phyloP scores from a whole-genome alignment of 2,329 filamentous ascomycete species.

The Dryadomyces sulphureus region DNA sequence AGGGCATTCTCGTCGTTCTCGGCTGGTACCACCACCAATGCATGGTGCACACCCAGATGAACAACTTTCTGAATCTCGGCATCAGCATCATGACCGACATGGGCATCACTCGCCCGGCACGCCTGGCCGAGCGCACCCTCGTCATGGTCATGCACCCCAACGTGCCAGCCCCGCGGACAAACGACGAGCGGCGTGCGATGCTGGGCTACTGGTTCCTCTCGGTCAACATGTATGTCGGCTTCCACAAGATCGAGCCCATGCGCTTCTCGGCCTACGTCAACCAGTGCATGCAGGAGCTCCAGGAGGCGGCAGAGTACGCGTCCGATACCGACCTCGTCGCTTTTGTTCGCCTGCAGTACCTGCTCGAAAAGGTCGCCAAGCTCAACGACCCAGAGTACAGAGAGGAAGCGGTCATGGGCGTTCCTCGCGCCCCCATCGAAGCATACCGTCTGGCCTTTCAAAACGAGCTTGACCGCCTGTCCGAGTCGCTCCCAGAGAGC shows the following conservation, averaged over 20 bases:
- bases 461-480: conserved; percentile 27
- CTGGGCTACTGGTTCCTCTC: conserved; percentile 39
- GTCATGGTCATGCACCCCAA: conserved; percentile 26
- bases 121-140: conserved; percentile 25
- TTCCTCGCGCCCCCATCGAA: conserved; percentile 25
- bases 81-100: conserved; percentile 31
- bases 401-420: conserved; percentile 17
- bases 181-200: conserved; percentile 36
- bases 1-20: conserved; percentile 32
- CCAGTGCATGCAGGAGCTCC: conserved; percentile 31
- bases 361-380: conserved; percentile 34
- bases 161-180: conserved; percentile 23
- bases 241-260: conserved; percentile 30
- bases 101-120: conserved; percentile 26
- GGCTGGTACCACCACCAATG: conserved; percentile 41
- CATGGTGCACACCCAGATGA: conserved; percentile 35
- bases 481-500: conserved; percentile 18
- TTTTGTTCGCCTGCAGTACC: conserved; percentile 31
- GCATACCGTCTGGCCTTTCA: conserved; percentile 32
- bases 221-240: conserved; percentile 24
- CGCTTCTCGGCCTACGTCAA: conserved; percentile 37
- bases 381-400: conserved; percentile 22
- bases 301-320: conserved; percentile 27
- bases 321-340: conserved; percentile 31
- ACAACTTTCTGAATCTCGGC: conserved; percentile 33